Base-by-base conservation (phyloP, 1,284 basidiomycete genomes). In the Apiotrichum veenhuisii region DNA sequence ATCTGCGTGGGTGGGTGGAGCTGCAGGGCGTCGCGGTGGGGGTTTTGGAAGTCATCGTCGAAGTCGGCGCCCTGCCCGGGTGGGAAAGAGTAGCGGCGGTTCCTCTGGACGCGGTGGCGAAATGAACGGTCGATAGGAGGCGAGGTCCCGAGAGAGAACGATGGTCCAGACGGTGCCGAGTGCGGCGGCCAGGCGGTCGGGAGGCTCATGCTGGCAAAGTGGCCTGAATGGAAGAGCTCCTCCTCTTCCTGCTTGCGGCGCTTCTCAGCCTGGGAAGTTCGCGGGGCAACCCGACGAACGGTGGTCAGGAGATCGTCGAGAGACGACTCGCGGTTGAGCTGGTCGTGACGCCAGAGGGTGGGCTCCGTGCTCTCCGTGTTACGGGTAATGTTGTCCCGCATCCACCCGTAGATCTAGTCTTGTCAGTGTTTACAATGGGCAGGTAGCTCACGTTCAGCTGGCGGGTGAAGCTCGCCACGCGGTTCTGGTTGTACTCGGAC, bases 401-500 rank as follows among this genome's bases (percentile, higher is more conserved):
- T 48, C 46, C 46, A 48, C 5, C 46, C 46, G 46, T 48, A 48
- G 22, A 48, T 48, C 46, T 48, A 18, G 30, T 7, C 30, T 38
- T 17, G 37, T 38, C 18, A 38, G 37, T 38, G 15, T 17, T n/a
- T n/a, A n/a, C n/a, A n/a, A n/a, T n/a, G n/a, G n/a, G 37, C 8
- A 17, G 15, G 14, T n/a, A 17, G 8, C 37, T 38, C 17, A 48
- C 46, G 34, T 48, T 48, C 10, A 48, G 34, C 33, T 48, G 46
- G 14, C 46, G 46, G 12, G 46, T 48, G 26, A 48, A 48, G 46
- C 46, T 48, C 5, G 46, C 46, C 10, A 48, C 33, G 10, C 46
- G 33, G 22, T 48, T 48, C 33, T 48, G 46, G 46, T 48, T 48
- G 46, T 48, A 48, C 26, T 48, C 46, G 34, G 27, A 34, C 22